Conservation (phyloP, 345 rosid genomes). For the Cardamine chenopodiifolia region DNA sequence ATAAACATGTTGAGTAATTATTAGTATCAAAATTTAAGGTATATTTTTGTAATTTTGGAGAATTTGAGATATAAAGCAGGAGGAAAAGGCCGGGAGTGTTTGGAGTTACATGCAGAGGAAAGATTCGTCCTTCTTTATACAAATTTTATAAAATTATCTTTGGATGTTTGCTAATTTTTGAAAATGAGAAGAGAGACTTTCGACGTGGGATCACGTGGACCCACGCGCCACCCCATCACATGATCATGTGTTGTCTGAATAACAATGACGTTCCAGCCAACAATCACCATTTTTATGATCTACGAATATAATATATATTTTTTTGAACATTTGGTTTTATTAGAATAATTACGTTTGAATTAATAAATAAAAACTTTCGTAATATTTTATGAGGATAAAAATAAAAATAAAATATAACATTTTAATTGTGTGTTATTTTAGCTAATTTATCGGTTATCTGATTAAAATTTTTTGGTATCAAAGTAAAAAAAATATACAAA, state of each 20-base stretch:
- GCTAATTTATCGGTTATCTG: too few relatives aligned
- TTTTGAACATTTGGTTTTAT: too few relatives aligned
- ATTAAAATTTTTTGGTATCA: too few relatives aligned
- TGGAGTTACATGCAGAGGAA: constrained; percentile 38
- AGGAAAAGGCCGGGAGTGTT: constrained; percentile 32
- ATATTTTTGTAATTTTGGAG: constrained; percentile 28
- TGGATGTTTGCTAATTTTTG: constrained; percentile 38
- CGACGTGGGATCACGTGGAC: constrained; percentile 63
- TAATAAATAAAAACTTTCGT: too few relatives aligned
- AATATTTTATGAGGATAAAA: too few relatives aligned
- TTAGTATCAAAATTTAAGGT: neutral
- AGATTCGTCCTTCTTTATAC: constrained; percentile 43
- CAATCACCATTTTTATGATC: constrained; percentile 33
- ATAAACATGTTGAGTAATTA: neutral
- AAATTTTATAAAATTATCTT: constrained; percentile 2
- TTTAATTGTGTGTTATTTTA: too few relatives aligned
- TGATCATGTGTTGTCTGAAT: constrained; percentile 70
- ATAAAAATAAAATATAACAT: too few relatives aligned
- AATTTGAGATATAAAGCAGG: constrained; percentile 13
- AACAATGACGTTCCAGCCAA: constrained; percentile 58
- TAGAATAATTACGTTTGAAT: too few relatives aligned
- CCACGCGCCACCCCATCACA: constrained; percentile 57
- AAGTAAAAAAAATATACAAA: too few relatives aligned
- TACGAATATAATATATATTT: neutral
- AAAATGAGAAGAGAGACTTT: constrained; percentile 41